Percentiles rank a stretch among this genome's conserved stretches.
Evolutionary conservation across 2,329 filamentous ascomycete genomes (phyloP).

Genomic region (Alternaria infectoria): DNA sequence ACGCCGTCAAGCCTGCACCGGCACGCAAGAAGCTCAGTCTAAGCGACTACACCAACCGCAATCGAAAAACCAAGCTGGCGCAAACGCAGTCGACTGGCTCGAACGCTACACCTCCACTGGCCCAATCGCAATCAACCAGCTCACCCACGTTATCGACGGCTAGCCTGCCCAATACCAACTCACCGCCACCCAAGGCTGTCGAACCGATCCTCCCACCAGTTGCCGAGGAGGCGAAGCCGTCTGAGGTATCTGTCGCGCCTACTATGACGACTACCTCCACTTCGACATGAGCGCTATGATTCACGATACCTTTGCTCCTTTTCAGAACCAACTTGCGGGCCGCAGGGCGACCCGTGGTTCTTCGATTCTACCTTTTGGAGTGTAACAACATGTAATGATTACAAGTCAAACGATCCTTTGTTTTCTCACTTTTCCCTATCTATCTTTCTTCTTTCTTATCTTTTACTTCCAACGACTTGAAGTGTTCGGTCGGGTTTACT

Average conservation of each 20-base stretch:
- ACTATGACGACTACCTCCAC: slow-evolving; percentile 22
- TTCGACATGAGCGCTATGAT: slow-evolving; percentile 32
- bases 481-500: slow-evolving; percentile 21
- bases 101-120: slow-evolving; percentile 29
- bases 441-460: slow-evolving; percentile 12
- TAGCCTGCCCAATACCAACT: slow-evolving; percentile 38
- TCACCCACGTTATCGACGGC: slow-evolving; percentile 42
- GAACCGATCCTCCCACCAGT: slow-evolving; percentile 37
- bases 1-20: slow-evolving; percentile 50
- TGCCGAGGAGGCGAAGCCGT: slow-evolving; percentile 32
- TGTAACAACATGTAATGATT: slow-evolving; percentile 47
- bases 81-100: slow-evolving; percentile 35
- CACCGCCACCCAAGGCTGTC: slow-evolving; percentile 34
- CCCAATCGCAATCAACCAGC: slow-evolving; percentile 33
- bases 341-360: slow-evolving; percentile 25
- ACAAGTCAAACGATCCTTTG: slow-evolving; percentile 18
- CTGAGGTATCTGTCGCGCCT: slow-evolving; percentile 13
- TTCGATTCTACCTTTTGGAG: slow-evolving; percentile 24
- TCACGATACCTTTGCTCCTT: slow-evolving; percentile 34
- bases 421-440: slow-evolving; percentile 14
- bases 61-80: slow-evolving; percentile 49
- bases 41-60: slow-evolving; percentile 58
- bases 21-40: slow-evolving; percentile 58
- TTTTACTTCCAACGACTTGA: slow-evolving; percentile 19
- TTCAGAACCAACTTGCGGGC: slow-evolving; percentile 20